phyloP scores from a whole-genome alignment of 805 yeast species.

The Grigorovia humatica region DNA sequence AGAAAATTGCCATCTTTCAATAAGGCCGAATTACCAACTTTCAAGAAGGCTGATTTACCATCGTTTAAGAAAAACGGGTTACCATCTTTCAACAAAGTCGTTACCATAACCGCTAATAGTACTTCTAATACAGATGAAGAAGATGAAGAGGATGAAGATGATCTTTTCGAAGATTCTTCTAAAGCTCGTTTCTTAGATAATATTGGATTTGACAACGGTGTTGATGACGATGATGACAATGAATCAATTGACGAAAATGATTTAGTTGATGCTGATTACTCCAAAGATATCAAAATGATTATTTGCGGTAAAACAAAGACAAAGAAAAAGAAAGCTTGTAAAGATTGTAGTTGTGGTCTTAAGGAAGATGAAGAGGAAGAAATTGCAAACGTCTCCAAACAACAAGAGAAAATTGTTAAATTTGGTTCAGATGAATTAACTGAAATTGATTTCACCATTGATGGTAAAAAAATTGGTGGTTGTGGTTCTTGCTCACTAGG shows the following conservation, averaged over 20 bases:
- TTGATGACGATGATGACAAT: constrained; percentile 31
- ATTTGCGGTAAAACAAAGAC: constrained; percentile 26
- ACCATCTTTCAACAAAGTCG: background rate
- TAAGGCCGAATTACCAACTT: constrained; percentile 16
- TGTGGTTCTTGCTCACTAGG: constrained; percentile 97
- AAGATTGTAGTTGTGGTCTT: constrained; percentile 95
- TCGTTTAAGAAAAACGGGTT: constrained; percentile 16
- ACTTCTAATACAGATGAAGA: constrained; percentile 12
- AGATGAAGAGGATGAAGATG: constrained; percentile 32
- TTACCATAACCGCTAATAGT: background rate
- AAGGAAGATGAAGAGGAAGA: constrained; percentile 76
- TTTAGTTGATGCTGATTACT: constrained; percentile 31
- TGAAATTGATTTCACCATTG: constrained; percentile 91
- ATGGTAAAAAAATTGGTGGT: constrained; percentile 87
- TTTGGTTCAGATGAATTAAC: constrained; percentile 55
- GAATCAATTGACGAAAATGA: constrained; percentile 51
- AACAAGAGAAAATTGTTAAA: constrained; percentile 33
- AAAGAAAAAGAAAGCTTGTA: constrained; percentile 73
- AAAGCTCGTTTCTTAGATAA: constrained; percentile 45
- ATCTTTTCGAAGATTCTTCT: constrained; percentile 32
- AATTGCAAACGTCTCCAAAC: constrained; percentile 20
- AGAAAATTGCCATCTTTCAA: constrained; percentile 15
- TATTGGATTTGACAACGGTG: constrained; percentile 3
- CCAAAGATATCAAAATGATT: constrained; percentile 16
- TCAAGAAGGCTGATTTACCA: constrained; percentile 22